Base-by-base conservation (phyloP, 371 early-diverging fungal genomes). In the Ordospora colligata region DNA sequence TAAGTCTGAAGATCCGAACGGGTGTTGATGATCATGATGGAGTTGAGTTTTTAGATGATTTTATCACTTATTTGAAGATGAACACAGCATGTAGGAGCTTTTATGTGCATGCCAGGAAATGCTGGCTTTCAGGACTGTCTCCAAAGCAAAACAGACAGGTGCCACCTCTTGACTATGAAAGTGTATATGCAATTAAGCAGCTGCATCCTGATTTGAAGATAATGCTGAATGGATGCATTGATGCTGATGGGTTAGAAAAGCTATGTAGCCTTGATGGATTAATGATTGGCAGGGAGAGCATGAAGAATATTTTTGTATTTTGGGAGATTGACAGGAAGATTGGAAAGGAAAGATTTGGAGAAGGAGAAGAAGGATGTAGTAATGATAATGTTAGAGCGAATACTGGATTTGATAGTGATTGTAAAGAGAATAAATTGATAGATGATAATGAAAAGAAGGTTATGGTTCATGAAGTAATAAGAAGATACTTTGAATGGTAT, bases 31-130 rank as follows among this genome's bases (percentile, higher is more conserved):
- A 84, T 7, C 40, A 64, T 32, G 86, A 86, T 66, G 67, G 73
- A 37, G 82, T 80, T 67, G 79, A 63, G 9, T 84, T 82, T 52
- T 79, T 86, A 46, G 42, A 73, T 12, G 65, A 58, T 46, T 84
- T 86, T 75, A 74, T 86, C 1, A 25, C 42, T 11, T 40, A 53
- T 32, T 80, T 86, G 37, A 66, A 63, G 27, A 87, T 21, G 86
- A 88, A 85, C n/a, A 86, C 87, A 19, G 53, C 83, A 19, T 75
- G 82, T 40, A 62, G 69, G 5, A 80, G 70, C 76, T 80, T 92
- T 65, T 89, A 91, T 75, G 85, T 93, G 8, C 93, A 93, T 84
- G 91, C 93, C 0, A 86, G 93, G 47, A 91, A 91, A 76, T 91
- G 91, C 43, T 88, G 89, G 83, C 85, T 93, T 14, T 86, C 88